Evolutionary conservation across 139 green algal species (phyloP).

Genomic region (Yamagishiella unicocca): DNA sequence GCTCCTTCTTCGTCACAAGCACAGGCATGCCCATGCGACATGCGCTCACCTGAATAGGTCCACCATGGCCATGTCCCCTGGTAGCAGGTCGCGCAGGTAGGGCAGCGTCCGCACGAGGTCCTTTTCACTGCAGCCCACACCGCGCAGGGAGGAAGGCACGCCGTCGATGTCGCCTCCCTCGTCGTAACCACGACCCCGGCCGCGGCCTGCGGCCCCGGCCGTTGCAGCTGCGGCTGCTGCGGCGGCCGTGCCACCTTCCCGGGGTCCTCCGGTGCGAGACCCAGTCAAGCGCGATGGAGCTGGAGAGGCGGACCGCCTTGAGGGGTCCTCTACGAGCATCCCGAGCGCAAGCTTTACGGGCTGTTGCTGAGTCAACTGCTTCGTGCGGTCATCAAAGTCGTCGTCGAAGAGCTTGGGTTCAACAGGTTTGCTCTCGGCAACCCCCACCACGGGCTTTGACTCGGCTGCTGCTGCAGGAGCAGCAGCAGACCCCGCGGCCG

Average conservation of each 20-base stretch:
- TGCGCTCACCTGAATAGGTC: conserved; percentile 32
- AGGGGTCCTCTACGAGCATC: not conserved
- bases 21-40: too few relatives aligned
- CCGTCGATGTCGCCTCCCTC: not conserved
- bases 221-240: not conserved
- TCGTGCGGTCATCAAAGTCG: conserved; percentile 3
- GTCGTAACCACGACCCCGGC: not conserved
- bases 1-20: too few relatives aligned
- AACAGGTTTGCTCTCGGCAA: not conserved
- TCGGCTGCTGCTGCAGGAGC: not conserved
- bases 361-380: not conserved
- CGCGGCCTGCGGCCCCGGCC: not conserved
- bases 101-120: conserved; percentile 25
- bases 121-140: conserved; percentile 8
- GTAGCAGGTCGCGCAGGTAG: conserved; percentile 23
- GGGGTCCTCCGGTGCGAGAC: not conserved
- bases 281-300: conserved; percentile 25
- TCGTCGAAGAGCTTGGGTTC: conserved; percentile 35
- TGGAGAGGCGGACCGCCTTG: conserved; percentile 1
- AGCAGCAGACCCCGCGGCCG: not conserved
- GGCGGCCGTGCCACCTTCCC: not conserved
- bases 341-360: conserved; percentile 28
- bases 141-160: not conserved
- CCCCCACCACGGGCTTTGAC: not conserved
- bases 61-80: conserved; percentile 34